Evolutionary conservation across 2,329 filamentous ascomycete genomes (phyloP).

Genomic region (Bretziella fagacearum): DNA sequence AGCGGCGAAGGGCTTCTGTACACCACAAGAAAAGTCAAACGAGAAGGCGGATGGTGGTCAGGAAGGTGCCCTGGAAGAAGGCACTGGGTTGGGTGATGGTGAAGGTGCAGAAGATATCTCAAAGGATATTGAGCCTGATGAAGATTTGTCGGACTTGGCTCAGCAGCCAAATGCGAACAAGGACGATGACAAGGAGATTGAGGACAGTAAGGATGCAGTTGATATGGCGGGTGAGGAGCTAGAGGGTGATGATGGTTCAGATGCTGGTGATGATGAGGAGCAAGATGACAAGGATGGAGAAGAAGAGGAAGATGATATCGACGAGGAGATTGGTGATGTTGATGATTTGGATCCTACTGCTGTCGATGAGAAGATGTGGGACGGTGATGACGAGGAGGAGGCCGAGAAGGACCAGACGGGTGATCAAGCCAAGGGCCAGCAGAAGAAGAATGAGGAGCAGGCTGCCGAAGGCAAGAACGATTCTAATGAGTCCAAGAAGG

Average conservation of each 20-base stretch:
- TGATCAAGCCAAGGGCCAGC: slow-evolving; percentile 52
- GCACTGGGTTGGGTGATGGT: slow-evolving; percentile 86
- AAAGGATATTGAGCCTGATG: slow-evolving; percentile 86
- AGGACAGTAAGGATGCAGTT: slow-evolving; percentile 71
- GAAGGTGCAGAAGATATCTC: slow-evolving; percentile 97
- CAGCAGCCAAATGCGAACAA: slow-evolving; percentile 60
- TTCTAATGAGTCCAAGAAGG: slow-evolving; percentile 25
- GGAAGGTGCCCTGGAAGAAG: slow-evolving; percentile 68
- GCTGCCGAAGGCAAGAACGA: slow-evolving; percentile 42
- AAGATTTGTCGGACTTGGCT: slow-evolving; percentile 80
- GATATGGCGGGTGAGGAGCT: slow-evolving; percentile 86
- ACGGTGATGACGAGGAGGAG: slow-evolving; percentile 64
- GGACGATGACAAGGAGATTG: slow-evolving; percentile 45
- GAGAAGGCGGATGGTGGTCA: slow-evolving; percentile 55
- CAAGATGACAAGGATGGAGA: slow-evolving; percentile 46
- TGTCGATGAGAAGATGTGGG: slow-evolving; percentile 98
- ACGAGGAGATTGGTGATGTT: slow-evolving; percentile 80
- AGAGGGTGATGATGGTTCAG: slow-evolving; percentile 61
- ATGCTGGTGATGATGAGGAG: slow-evolving; percentile 43
- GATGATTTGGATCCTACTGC: slow-evolving; percentile 79
- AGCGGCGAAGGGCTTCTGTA: slow-evolving; percentile 76
- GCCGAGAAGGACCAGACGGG: slow-evolving; percentile 69
- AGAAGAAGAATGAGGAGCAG: slow-evolving; percentile 46
- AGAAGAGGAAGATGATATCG: slow-evolving; percentile 57
- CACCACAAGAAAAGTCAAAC: slow-evolving; percentile 63